phyloP scores from a whole-genome alignment of 768 basidiomycete species.

The Macrolepiota dolichaula region DNA sequence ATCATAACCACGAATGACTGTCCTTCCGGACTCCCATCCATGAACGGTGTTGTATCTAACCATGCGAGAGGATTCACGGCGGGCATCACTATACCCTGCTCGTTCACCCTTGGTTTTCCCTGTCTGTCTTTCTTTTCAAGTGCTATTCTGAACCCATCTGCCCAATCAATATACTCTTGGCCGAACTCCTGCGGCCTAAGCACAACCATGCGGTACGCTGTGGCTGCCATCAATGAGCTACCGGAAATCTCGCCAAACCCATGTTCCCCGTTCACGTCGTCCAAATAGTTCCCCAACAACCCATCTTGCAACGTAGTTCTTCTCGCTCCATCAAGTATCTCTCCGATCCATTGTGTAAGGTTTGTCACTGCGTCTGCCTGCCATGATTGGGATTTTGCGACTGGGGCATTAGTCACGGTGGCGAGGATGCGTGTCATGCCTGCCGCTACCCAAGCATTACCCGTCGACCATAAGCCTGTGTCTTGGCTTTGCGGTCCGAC shows the following conservation, averaged over 20 bases:
- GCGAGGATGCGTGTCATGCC: slow-evolving; percentile 48
- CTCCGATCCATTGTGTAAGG: not conserved
- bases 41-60: slow-evolving; percentile 30
- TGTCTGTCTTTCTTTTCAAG: slow-evolving; percentile 14
- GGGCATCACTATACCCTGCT: slow-evolving; percentile 30
- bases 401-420: no score
- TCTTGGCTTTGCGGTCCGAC: slow-evolving; percentile 35
- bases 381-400: not conserved
- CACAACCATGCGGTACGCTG: no score
- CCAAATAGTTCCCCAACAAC: no score
- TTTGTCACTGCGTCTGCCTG: not conserved
- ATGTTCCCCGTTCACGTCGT: no score
- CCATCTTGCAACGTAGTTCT: not conserved
- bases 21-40: slow-evolving; percentile 37
- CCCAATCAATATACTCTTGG: slow-evolving; percentile 30
- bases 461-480: slow-evolving; percentile 44
- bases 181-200: no score
- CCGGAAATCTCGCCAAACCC: no score
- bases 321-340: not conserved
- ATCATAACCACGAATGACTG: slow-evolving; percentile 37
- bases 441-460: slow-evolving; percentile 72
- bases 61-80: slow-evolving; percentile 39
- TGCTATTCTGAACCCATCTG: slow-evolving; percentile 26
- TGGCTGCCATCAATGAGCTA: no score
- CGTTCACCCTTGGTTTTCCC: slow-evolving; percentile 22